Evolutionary conservation across 257 asterid genomes (phyloP).

Genomic region (Solanum acaule): DNA sequence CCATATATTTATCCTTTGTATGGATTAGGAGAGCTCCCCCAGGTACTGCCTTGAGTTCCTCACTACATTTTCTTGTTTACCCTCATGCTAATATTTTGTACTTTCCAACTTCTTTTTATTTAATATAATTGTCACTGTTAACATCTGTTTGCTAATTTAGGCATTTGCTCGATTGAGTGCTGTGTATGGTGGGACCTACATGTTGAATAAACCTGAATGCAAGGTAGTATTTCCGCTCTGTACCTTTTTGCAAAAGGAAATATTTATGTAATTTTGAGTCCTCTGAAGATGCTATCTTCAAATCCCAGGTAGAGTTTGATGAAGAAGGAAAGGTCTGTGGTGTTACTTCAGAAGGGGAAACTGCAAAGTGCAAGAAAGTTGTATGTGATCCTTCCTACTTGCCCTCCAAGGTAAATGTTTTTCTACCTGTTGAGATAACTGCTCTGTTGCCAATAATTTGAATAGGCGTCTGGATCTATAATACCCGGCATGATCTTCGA

Average conservation of each 20-base stretch:
- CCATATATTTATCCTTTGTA: conserved; percentile 94
- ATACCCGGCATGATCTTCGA: neutral
- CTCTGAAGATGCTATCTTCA: neutral
- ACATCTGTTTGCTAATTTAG: conserved; percentile 20
- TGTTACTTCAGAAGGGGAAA: conserved; percentile 94
- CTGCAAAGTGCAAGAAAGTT: conserved; percentile 90
- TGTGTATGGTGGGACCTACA: conserved; percentile 97
- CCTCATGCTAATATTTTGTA: neutral
- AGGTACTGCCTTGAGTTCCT: conserved; percentile 34
- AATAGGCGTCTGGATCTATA: neutral
- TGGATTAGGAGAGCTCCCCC: conserved; percentile 98
- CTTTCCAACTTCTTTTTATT: neutral
- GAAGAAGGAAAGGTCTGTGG: conserved; percentile 87
- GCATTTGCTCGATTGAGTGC: conserved; percentile 99
- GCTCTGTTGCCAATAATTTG: neutral
- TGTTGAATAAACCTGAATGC: conserved; percentile 94
- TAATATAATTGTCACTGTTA: neutral
- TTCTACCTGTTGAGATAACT: neutral
- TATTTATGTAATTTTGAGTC: neutral
- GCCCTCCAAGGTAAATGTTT: conserved; percentile 54
- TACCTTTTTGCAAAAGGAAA: neutral
- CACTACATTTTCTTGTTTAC: neutral
- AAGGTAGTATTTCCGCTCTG: conserved; percentile 34
- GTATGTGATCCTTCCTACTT: conserved; percentile 96
- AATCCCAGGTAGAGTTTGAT: conserved; percentile 71